Base-by-base conservation (phyloP, 1,284 basidiomycete genomes). In the Singerocomus rubriflavus region DNA sequence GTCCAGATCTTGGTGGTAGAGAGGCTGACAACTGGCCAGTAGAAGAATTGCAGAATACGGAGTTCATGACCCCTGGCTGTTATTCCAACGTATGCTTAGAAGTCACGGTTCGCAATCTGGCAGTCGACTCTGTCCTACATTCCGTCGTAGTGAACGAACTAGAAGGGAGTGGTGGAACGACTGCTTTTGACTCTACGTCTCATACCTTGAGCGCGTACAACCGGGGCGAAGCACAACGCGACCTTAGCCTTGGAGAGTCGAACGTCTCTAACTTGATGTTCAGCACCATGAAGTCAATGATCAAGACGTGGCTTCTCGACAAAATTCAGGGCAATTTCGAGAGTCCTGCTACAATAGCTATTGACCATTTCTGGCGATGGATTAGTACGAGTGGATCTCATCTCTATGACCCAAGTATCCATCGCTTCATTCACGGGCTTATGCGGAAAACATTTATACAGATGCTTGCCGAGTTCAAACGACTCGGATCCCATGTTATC, bases 371-470 rank as follows among this genome's bases (percentile, higher is more conserved):
- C 72, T 98, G 95, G 94, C 79, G 97, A 30, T 99, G 97, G 97
- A 81, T 97, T 55, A 91, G 85, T 62, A 94, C 91, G 2, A 84
- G 80, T 42, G 77, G 84, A 4, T 91, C 94, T 30, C 81, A 86
- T 53, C 84, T 99, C 76, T 97, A 93, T 65, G 97, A 99, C 67
- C 88, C 95, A 1, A 89, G 93, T 46, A 78, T 99, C 6, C 93
- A 98, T 67, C 85, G 90, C 0, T 99, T 99, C 73, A 75, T 99
- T 12, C 89, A 95, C 58, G 91, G 94, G 9, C 80, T 99, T 46
- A 99, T 99, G 97, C 85, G 91, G 56, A 99, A 99, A 75, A 96
- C 91, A 0, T 95, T 99, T 68, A 89, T 98, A 39, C 97, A 99
- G 71, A 79, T 99, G 52, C 79, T 99, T 13, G 95, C 95, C 11